A percentile compares a stretch with the other conserved stretches of the same genome.
These are phyloP conservation scores for Xylaria longipes DNA, from an alignment of 495 filamentous ascomycete species.

Conservation along the genomic window DNA sequence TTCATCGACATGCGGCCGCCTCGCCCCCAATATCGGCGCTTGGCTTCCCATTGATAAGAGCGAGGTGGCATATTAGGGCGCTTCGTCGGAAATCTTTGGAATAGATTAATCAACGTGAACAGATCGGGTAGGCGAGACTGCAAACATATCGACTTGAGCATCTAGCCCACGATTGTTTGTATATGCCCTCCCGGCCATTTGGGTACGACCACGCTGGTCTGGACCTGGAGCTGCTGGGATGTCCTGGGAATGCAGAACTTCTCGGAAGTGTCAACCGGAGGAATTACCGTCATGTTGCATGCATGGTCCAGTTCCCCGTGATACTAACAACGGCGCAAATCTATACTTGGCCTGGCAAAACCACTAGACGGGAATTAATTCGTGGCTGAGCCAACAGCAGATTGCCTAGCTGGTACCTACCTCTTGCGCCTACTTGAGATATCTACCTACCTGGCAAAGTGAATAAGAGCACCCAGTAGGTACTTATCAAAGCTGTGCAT, in stretches of 20 bases:
- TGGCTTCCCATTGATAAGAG: not conserved
- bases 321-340: not conserved
- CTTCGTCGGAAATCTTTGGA: not conserved
- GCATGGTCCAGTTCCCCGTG: not conserved
- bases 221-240: not conserved
- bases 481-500: slow-evolving; percentile 8
- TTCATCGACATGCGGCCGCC: slow-evolving; percentile 9
- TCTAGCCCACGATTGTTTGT: not conserved
- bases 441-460: not conserved
- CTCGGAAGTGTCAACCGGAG: slow-evolving; percentile 22
- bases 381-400: not conserved
- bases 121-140: not conserved
- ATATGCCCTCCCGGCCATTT: not conserved
- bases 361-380: not conserved
- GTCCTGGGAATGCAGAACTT: not conserved
- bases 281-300: slow-evolving; percentile 16
- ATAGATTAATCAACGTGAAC: not conserved
- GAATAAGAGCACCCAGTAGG: not conserved
- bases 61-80: not conserved
- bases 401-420: not conserved
- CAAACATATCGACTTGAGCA: not conserved
- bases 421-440: not conserved
- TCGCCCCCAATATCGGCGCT: not conserved
- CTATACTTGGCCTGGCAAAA: not conserved
- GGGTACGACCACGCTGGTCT: not conserved